Percentiles rank a stretch among this genome's conserved stretches.
Evolutionary conservation across 2,329 filamentous ascomycete species (phyloP).

Genomic region (Colletotrichum cordylinicola): DNA sequence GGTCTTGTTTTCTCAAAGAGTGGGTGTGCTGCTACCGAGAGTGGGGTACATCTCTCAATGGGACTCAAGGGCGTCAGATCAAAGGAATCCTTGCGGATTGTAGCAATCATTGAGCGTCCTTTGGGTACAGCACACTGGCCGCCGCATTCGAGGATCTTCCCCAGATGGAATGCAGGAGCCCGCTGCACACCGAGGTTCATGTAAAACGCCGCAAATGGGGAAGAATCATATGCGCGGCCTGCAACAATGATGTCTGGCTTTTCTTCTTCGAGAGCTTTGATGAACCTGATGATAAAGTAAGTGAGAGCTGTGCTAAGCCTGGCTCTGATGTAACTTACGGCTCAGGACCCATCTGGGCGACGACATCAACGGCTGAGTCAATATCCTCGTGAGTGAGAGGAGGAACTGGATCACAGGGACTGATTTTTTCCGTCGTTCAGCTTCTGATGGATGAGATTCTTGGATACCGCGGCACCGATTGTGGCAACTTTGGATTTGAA

Average conservation of each 20-base stretch:
- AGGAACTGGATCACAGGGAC: slow-evolving; percentile 38
- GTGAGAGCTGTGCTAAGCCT: background rate
- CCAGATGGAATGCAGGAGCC: slow-evolving; percentile 47
- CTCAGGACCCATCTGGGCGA: slow-evolving; percentile 52
- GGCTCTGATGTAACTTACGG: slow-evolving; percentile 32
- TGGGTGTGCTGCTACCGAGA: slow-evolving; percentile 57
- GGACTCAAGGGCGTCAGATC: slow-evolving; percentile 49
- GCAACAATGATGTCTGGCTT: slow-evolving; percentile 51
- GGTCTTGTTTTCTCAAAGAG: slow-evolving; percentile 61
- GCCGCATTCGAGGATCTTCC: slow-evolving; percentile 62
- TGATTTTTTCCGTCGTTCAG: slow-evolving; percentile 30
- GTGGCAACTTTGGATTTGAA: slow-evolving; percentile 34
- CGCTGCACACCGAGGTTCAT: slow-evolving; percentile 13
- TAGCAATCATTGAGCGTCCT: slow-evolving; percentile 43
- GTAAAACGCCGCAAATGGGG: slow-evolving; percentile 41
- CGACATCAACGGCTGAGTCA: slow-evolving; percentile 39
- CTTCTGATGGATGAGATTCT: slow-evolving; percentile 29
- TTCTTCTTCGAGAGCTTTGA: slow-evolving; percentile 40
- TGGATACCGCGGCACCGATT: slow-evolving; percentile 38
- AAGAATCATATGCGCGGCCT: slow-evolving; percentile 49
- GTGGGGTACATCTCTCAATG: slow-evolving; percentile 46
- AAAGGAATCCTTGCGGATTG: slow-evolving; percentile 46
- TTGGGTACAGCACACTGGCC: slow-evolving; percentile 54
- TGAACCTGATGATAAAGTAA: slow-evolving; percentile 25
- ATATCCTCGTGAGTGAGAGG: slow-evolving; percentile 32